Base-by-base conservation (phyloP, 495 filamentous ascomycete species). In the Platismatia glauca region DNA sequence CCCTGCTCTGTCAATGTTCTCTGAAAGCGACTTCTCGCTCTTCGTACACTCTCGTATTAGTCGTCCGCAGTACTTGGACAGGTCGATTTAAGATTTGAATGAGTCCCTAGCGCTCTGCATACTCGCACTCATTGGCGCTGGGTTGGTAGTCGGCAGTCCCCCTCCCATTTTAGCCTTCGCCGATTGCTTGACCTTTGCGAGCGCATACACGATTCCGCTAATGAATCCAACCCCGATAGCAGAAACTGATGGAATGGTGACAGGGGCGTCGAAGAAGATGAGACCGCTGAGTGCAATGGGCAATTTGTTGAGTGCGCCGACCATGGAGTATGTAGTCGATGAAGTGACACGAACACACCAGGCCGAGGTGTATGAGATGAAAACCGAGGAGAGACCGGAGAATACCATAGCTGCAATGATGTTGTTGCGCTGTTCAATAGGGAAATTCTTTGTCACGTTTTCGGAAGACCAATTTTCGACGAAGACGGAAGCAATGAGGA, bases 281-380 rank as follows among this genome's bases (percentile, higher is more conserved):
- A 98, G 80, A 52, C 94, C 94, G 58, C 85, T 89, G 67, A 98
- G 55, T 35, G 94, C 94, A 68, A 98, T 89, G 24, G 94, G 94
- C 20, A 98, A 85, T 79, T 98, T 98, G 83, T 98, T 98, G 65
- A 98, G 82, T 33, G 93, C 89, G 64, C 94, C 94, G 59, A 97
- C 94, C 94, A 98, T 97, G 37, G 88, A 92, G 78, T 98, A 98
- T 7, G 93, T 98, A 39, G 94, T 97, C 11, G 91, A 95, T 3
- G 89, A 92, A 20, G 94, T 96, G 62, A 96, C 88, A 67, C 94
- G 94, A 66, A 98, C 93, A 76, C 94, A 97, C 94, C 94, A 97
- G 37, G 94, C 93, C 27, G 91, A 96, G 71, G 89, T 91, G 81
- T 98, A 99, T 27, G 94, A 97, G 75, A 99, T 99, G 78, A 97